Evolutionary conservation across 164 flowering plant genomes (phyloP), one percentile per base, ranked within the genome.

Genomic region (Tetrastigma voinierianum): DNA sequence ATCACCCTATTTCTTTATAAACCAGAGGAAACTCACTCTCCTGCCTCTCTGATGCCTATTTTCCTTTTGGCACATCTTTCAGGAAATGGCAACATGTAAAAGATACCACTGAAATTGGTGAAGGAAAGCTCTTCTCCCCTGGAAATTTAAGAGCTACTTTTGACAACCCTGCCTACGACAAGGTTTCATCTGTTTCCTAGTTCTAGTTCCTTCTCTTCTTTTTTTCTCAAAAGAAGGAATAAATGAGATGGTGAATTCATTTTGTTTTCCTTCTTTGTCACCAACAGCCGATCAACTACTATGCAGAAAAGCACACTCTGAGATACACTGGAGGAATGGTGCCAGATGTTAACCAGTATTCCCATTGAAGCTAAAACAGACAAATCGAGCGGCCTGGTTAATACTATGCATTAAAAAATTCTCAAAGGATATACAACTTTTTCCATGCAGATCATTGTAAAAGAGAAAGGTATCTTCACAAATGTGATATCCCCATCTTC

Each of bases 271-370:
- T 55, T 51, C 3, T 58, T 9, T 60, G 25, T 59, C 52, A 23
- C n/a, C 51, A 62, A 72, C 86, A 95, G 97, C 74, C 90, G 64
- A 83, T 95, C 72, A 77, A 89, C 69, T 92, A 86, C 84, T 95
- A 95, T 58, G 87, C 92, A 46, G 92, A 90, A 82, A 92, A 95
- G 65, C 92, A 92, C 94, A 91, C 97, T 59, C 75, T 95, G 87
- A 70, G 99, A 68, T 95, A 95, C 97, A 95, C 99, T 0, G 99
- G 99, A 76, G 99, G 99, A 81, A 95, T 95, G 99, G 99, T 95
- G 47, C 99, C 97, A 1, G 99, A 95, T 68, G 99, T 95, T 54
- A 89, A 89, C 77, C 97, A 95, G 98, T 94, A 4, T 65, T 15
- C 32, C 16, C 23, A 8, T 44, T 59, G n/a, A n/a, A n/a, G n/a